Evolutionary conservation across 441 rosid genomes (phyloP), one percentile per base, ranked within the genome.

Genomic region (Heliophila coronopifolia): DNA sequence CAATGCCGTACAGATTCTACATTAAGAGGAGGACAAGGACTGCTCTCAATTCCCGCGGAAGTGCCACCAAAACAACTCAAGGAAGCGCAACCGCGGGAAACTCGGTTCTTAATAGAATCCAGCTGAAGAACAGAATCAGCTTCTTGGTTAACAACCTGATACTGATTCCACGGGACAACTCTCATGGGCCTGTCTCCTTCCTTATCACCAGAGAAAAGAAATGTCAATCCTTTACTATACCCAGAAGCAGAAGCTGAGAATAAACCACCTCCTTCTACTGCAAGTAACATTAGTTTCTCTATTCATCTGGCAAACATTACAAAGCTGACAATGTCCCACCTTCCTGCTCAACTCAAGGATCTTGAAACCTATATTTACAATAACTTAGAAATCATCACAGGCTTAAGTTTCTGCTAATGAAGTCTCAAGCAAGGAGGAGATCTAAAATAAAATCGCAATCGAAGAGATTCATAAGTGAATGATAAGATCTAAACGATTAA

Each of bases 201-300:
- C 61, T 71, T 81, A 77, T 80, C 85, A 74, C 94, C 91, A 74
- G 87, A 66, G 53, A 89, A 73, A 54, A 89, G 91, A 73, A 89
- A 94, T 75, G 91, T 57, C 66, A 89, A 58, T 26, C 94, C 94
- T 67, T 79, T 86, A 53, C 94, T 90, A 81, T 83, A 80, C 76
- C 97, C 97, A 54, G 89, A 83, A 24, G 89, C 86, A 4, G 94
- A 86, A 71, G 95, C 75, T 76, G 91, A 86, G 86, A 89, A 89
- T 68, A 90, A 86, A 50, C 91, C 89, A 65, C 97, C 95, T 81
- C 95, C 95, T 86, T 83, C 95, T 66, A 78, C 89, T 75, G 89
- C 84, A 58, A 86, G 74, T 83, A 89, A 81, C 97, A 89, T 90
- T 77, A 73, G 86, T 18, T 57, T 11, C 73, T 70, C 74, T 70